These are phyloP conservation scores for Cinnamomum micranthum DNA, from an alignment of 164 flowering plant genomes.

Conservation along the genomic window DNA sequence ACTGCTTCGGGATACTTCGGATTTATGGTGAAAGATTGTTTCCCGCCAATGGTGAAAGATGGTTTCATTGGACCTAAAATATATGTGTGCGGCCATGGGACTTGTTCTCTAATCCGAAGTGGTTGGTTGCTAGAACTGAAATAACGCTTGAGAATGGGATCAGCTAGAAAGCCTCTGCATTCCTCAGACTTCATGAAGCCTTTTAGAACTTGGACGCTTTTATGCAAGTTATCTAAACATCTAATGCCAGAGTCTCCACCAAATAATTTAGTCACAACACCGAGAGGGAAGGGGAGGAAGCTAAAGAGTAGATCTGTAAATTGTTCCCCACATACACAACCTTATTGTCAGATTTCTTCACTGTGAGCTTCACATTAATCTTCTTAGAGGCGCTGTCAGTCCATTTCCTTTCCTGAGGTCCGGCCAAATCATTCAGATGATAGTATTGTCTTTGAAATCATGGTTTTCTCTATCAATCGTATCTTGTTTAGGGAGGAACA, in stretches of 20 bases:
- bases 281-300: background rate
- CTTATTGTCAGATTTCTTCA: background rate
- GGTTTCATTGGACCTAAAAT: too few relatives aligned
- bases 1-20: background rate
- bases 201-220: background rate
- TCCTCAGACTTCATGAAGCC: conserved; percentile 6
- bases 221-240: background rate
- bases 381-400: background rate
- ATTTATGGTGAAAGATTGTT: background rate
- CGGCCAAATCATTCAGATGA: background rate
- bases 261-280: background rate
- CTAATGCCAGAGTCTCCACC: background rate
- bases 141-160: conserved; percentile 8
- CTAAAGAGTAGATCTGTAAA: background rate
- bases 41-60: too few relatives aligned
- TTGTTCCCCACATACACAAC: background rate
- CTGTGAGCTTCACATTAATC: background rate
- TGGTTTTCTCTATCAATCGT: too few relatives aligned
- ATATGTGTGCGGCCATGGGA: too few relatives aligned
- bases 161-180: conserved; percentile 4
- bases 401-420: background rate
- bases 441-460: background rate
- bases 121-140: background rate
- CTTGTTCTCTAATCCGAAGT: background rate
- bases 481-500: background rate